These are phyloP conservation scores for Prinsepia uniflora DNA, from an alignment of 306 rosid genomes.

Conservation along the genomic window DNA sequence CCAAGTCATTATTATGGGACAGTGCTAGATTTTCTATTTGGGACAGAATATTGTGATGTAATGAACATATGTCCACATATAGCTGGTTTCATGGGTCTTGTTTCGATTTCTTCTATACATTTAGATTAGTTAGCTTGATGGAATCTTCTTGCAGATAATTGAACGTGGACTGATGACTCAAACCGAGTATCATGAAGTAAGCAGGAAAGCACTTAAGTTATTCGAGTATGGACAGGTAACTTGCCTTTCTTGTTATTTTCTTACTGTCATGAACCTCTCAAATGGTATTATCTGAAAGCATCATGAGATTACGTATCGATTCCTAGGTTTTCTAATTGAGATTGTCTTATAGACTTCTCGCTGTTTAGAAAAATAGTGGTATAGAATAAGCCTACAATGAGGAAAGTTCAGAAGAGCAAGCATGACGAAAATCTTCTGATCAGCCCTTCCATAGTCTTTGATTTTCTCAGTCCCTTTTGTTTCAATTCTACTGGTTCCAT, in stretches of 20 bases:
- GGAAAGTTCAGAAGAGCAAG: not conserved
- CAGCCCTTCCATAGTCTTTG: not conserved
- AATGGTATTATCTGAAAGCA: not conserved
- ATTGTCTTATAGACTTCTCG: not conserved
- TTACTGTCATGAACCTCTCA: not conserved
- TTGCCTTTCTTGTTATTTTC: constrained; percentile 9
- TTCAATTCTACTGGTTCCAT: not conserved
- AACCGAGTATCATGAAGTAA: constrained; percentile 80
- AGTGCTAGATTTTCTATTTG: not conserved
- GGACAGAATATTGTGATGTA: not conserved
- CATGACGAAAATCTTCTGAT: not conserved
- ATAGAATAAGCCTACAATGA: not conserved
- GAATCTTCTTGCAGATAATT: constrained; percentile 56
- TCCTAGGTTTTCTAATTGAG: not conserved
- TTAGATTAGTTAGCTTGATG: constrained; percentile 20
- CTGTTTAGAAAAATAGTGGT: not conserved
- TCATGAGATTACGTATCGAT: not conserved
- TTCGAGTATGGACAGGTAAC: constrained; percentile 91
- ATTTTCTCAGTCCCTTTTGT: not conserved
- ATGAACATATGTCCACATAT: not conserved
- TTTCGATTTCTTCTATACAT: not conserved
- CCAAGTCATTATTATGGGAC: not conserved
- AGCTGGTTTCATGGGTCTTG: not conserved
- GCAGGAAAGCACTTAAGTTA: constrained; percentile 65
- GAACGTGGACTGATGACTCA: constrained; percentile 63